Evolutionary conservation across 768 basidiomycete species (phyloP).

Genomic region (Tylopilus cervinicoccineus): DNA sequence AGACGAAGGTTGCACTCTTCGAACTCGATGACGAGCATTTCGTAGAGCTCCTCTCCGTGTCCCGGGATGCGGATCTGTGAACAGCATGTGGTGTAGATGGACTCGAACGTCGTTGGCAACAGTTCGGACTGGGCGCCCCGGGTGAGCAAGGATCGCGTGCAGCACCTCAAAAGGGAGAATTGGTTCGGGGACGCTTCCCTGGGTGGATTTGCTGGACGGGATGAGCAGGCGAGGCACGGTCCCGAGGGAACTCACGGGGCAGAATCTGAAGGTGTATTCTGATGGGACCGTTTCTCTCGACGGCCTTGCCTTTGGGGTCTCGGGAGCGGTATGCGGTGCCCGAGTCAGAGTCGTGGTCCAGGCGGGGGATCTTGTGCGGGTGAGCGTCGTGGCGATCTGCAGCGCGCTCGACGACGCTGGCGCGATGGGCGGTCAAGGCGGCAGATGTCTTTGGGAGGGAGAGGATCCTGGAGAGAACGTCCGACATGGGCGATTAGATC

Average conservation of each 20-base stretch:
- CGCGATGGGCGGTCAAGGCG: conserved; percentile 42
- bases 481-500: conserved; percentile 29
- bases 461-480: conserved; percentile 36
- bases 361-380: conserved; percentile 65
- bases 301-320: conserved; percentile 24
- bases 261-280: conserved; percentile 46
- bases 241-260: conserved; percentile 28
- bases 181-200: conserved; percentile 12
- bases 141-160: conserved; percentile 41
- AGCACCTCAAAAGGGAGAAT: conserved; percentile 31
- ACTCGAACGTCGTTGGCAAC: conserved; percentile 50
- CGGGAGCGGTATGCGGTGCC: conserved; percentile 58
- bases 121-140: conserved; percentile 27
- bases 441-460: conserved; percentile 49
- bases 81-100: conserved; percentile 54
- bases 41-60: conserved; percentile 56
- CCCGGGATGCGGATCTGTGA: conserved; percentile 49
- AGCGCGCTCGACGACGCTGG: conserved; percentile 33
- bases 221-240: not conserved
- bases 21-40: conserved; percentile 54
- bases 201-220: conserved; percentile 8
- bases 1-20: conserved; percentile 48
- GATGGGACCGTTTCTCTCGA: conserved; percentile 36
- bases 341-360: conserved; percentile 64
- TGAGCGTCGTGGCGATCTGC: conserved; percentile 39